phyloP scores from a whole-genome alignment of 768 basidiomycete species.

The Suillus plorans region DNA sequence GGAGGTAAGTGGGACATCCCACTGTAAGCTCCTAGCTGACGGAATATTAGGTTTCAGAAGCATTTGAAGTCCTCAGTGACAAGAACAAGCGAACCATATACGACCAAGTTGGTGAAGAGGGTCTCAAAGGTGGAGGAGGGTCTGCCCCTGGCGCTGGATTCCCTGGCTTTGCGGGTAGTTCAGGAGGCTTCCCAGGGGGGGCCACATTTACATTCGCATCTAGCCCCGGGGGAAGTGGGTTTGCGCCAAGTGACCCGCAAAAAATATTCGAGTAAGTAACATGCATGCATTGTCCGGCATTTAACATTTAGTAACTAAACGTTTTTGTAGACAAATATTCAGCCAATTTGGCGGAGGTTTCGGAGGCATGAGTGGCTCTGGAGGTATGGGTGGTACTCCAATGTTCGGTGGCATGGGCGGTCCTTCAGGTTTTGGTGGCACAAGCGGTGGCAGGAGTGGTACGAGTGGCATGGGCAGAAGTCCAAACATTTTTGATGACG shows the following conservation, averaged over 20 bases:
- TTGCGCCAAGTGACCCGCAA: conserved; percentile 77
- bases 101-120: conserved; percentile 95
- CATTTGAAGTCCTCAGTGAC: conserved; percentile 93
- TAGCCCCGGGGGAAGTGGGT: conserved; percentile 53
- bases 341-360: conserved; percentile 18
- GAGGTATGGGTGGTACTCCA: conserved; percentile 14
- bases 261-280: conserved; percentile 83
- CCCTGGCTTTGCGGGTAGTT: conserved; percentile 40
- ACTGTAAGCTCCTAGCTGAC: neutral
- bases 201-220: conserved; percentile 60
- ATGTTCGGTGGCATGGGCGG: conserved; percentile 28
- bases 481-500: conserved; percentile 35
- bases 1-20: conserved; percentile 51
- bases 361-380: conserved; percentile 35
- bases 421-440: conserved; percentile 19
- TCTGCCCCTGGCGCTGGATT: conserved; percentile 48
- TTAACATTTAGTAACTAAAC: neutral
- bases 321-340: conserved; percentile 55
- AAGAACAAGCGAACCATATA: conserved; percentile 82
- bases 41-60: conserved; percentile 75
- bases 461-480: conserved; percentile 32
- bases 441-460: conserved; percentile 31
- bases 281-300: neutral
- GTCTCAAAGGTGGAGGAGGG: conserved; percentile 74
- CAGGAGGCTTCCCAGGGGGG: conserved; percentile 43